A percentile compares a stretch with the other conserved stretches of the same genome.
phyloP scores from a whole-genome alignment of 148 eudicot genomes.

The Rhododendron williamsianum region DNA sequence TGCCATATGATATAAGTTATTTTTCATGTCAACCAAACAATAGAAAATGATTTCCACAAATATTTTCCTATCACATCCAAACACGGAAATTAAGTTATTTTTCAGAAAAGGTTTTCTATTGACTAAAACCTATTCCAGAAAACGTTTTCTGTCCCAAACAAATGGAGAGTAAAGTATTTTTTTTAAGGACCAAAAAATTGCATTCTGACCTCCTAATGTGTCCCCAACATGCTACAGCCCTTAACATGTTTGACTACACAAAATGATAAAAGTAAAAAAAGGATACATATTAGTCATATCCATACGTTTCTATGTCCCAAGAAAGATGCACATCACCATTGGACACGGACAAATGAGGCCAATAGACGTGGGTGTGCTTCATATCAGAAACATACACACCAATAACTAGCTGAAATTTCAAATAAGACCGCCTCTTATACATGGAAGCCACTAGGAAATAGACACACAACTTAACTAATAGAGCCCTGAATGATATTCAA shows the following conservation, averaged over 20 bases:
- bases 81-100: neutral
- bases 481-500: neutral
- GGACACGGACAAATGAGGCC: neutral
- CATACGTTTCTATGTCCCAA: too few relatives aligned
- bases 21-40: neutral
- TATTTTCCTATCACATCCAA: too few relatives aligned
- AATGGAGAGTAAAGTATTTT: too few relatives aligned
- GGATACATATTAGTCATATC: neutral
- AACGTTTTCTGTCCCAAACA: too few relatives aligned
- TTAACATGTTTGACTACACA: too few relatives aligned
- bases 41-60: too few relatives aligned
- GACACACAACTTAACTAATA: neutral
- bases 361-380: neutral
- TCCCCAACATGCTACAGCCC: neutral
- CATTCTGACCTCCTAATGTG: neutral
- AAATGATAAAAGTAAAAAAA: too few relatives aligned
- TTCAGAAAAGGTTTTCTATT: too few relatives aligned
- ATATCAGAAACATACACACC: neutral
- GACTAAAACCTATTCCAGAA: too few relatives aligned
- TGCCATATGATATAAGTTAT: neutral
- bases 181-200: too few relatives aligned
- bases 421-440: neutral
- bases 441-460: neutral
- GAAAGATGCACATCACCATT: neutral
- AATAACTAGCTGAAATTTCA: neutral